phyloP scores from a whole-genome alignment of 768 basidiomycete genomes.

The Russula ochroleuca region DNA sequence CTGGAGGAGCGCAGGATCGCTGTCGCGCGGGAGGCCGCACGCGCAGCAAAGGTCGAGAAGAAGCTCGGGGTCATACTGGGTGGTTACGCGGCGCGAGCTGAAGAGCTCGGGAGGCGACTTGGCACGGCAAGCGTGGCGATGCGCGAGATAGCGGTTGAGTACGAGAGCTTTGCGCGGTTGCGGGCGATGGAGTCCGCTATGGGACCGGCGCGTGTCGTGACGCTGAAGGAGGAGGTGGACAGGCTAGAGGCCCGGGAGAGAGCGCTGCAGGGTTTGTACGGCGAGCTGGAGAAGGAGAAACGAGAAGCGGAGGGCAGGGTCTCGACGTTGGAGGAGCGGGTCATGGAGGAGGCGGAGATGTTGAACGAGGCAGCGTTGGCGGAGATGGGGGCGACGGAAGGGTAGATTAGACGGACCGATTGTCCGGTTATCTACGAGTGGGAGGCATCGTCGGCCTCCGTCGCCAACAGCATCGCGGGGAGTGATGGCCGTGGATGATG shows the following conservation, averaged over 20 bases:
- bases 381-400: constrained; percentile 56
- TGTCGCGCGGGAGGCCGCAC: constrained; percentile 78
- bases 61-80: constrained; percentile 82
- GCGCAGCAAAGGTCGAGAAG: constrained; percentile 84
- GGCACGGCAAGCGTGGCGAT: constrained; percentile 68
- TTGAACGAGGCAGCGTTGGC: constrained; percentile 73
- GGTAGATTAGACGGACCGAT: not conserved
- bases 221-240: constrained; percentile 86
- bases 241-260: constrained; percentile 71
- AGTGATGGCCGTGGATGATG: not conserved
- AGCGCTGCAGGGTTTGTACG: constrained; percentile 75
- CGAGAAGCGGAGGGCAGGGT: constrained; percentile 56
- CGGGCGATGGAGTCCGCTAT: constrained; percentile 66
- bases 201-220: constrained; percentile 71
- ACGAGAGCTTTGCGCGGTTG: constrained; percentile 75
- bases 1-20: constrained; percentile 59
- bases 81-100: constrained; percentile 82
- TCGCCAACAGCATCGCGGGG: not conserved
- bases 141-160: constrained; percentile 59
- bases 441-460: too few species aligned
- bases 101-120: constrained; percentile 59
- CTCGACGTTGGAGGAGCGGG: constrained; percentile 69
- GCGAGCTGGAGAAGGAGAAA: constrained; percentile 73
- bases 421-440: not conserved
- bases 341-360: constrained; percentile 82